These are phyloP conservation scores for Xylariaceae sp. DNA, from an alignment of 2,329 filamentous ascomycete species.

Conservation along the genomic window DNA sequence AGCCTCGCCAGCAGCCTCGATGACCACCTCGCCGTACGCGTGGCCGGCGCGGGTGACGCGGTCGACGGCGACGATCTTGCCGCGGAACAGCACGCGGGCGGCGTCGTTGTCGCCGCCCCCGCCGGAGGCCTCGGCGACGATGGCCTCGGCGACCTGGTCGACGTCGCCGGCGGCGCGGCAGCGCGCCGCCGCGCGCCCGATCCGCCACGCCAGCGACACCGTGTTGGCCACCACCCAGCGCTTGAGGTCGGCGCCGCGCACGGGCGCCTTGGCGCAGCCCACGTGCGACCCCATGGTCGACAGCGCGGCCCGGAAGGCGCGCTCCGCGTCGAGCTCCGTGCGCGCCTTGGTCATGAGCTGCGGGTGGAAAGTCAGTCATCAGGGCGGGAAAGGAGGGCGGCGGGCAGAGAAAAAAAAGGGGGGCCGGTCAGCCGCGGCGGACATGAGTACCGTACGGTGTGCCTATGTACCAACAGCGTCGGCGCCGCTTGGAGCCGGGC, in stretches of 20 bases:
- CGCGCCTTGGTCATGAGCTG: slow-evolving; percentile 1
- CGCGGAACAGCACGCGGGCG: slow-evolving; percentile 52
- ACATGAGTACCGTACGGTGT: no score
- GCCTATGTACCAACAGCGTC: no score
- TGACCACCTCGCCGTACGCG: slow-evolving; percentile 51
- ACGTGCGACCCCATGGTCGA: slow-evolving; percentile 48
- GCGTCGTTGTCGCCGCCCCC: slow-evolving; percentile 47
- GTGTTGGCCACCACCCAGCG: slow-evolving; percentile 46
- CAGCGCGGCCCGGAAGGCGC: slow-evolving; percentile 42
- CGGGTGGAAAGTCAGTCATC: no score
- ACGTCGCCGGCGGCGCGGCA: slow-evolving; percentile 30
- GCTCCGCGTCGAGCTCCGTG: slow-evolving; percentile 32
- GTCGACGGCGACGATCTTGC: slow-evolving; percentile 56
- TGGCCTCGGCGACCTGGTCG: slow-evolving; percentile 47
- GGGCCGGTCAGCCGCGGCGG: no score
- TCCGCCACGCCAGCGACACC: slow-evolving; percentile 47
- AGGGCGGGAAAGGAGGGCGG: no score
- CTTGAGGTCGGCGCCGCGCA: slow-evolving; percentile 41
- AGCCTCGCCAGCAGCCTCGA: slow-evolving; percentile 39
- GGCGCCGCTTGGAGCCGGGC: no score
- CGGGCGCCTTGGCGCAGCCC: slow-evolving; percentile 39
- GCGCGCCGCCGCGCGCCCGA: slow-evolving; percentile 51
- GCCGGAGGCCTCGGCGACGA: slow-evolving; percentile 51
- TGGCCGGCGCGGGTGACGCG: slow-evolving; percentile 48
- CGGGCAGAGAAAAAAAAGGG: no score